Evolutionary conservation across 352 stramenopile species (phyloP).

Genomic region (Halophytophthora polymorphica): DNA sequence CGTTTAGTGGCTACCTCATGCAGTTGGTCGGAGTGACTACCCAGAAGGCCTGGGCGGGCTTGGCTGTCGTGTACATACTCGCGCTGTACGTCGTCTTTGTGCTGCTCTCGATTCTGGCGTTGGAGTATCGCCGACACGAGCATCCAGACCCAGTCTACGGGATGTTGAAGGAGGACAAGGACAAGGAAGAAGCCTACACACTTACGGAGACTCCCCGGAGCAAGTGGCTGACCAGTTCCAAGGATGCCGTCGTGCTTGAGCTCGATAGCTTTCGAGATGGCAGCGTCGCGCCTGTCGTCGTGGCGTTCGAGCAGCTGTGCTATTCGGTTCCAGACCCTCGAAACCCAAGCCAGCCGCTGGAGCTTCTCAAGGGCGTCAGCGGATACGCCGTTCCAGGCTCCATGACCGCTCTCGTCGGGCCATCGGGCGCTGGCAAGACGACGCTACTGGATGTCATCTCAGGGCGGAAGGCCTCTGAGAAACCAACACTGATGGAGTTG

Average conservation of each 20-base stretch:
- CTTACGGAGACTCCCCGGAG: conserved; percentile 1
- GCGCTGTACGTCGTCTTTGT: conserved; percentile 44
- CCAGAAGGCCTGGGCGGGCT: conserved; percentile 37
- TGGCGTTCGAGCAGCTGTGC: conserved; percentile 31
- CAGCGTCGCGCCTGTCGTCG: too few relatives aligned
- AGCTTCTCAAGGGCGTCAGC: conserved; percentile 36
- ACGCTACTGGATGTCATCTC: too few relatives aligned
- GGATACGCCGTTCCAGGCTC: conserved; percentile 31
- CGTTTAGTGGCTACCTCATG: conserved; percentile 36
- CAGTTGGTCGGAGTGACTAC: conserved; percentile 36
- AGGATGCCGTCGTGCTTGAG: background rate
- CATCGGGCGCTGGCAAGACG: conserved; percentile 25
- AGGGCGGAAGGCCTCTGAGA: too few relatives aligned
- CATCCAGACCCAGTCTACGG: too few relatives aligned
- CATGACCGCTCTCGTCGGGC: conserved; percentile 40
- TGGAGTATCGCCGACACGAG: conserved; percentile 14
- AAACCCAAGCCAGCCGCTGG: conserved; percentile 16
- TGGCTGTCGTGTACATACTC: conserved; percentile 13
- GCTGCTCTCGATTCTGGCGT: conserved; percentile 7
- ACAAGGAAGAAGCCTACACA: conserved; percentile 15
- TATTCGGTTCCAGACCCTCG: conserved; percentile 14
- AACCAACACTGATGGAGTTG: conserved; percentile 84
- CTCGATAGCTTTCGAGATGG: too few relatives aligned
- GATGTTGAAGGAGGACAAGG: conserved; percentile 17
- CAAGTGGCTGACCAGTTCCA: background rate